Percentiles rank a stretch among this genome's conserved stretches.
Conservation (phyloP, 805 yeast species). For the Yarrowia sp. region DNA sequence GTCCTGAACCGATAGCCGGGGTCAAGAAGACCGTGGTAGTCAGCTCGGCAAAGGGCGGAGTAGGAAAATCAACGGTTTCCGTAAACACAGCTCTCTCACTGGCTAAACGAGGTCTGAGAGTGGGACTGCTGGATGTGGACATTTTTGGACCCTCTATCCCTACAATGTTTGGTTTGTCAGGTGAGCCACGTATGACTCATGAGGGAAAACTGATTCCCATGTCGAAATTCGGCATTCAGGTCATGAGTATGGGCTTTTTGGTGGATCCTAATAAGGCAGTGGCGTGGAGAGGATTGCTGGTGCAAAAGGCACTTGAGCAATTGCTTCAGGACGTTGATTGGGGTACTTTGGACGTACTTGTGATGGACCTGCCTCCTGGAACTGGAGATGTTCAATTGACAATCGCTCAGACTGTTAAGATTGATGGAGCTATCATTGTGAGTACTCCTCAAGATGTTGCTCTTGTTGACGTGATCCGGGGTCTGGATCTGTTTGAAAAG, state of each 20-base stretch:
- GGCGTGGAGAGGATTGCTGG: slow-evolving; percentile 88
- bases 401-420: slow-evolving; percentile 74
- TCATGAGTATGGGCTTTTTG: slow-evolving; percentile 91
- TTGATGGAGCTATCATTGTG: slow-evolving; percentile 82
- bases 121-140: slow-evolving; percentile 80
- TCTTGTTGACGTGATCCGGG: slow-evolving; percentile 77
- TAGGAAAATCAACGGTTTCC: slow-evolving; percentile 76
- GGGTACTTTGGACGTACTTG: slow-evolving; percentile 69
- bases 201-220: slow-evolving; percentile 69
- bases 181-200: slow-evolving; percentile 67
- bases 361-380: slow-evolving; percentile 90
- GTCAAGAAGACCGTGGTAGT: slow-evolving; percentile 70
- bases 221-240: slow-evolving; percentile 73
- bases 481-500: slow-evolving; percentile 77
- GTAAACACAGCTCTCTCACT: slow-evolving; percentile 73
- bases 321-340: slow-evolving; percentile 83
- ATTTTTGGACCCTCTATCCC: slow-evolving; percentile 88
- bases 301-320: slow-evolving; percentile 86
- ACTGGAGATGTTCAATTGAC: slow-evolving; percentile 89
- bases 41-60: slow-evolving; percentile 82
- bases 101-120: slow-evolving; percentile 59
- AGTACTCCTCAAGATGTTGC: slow-evolving; percentile 90
- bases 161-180: slow-evolving; percentile 66
- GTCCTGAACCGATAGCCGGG: slow-evolving; percentile 57
- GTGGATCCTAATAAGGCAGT: slow-evolving; percentile 68